phyloP scores from a whole-genome alignment of 768 basidiomycete genomes.

The Galerina marginata region DNA sequence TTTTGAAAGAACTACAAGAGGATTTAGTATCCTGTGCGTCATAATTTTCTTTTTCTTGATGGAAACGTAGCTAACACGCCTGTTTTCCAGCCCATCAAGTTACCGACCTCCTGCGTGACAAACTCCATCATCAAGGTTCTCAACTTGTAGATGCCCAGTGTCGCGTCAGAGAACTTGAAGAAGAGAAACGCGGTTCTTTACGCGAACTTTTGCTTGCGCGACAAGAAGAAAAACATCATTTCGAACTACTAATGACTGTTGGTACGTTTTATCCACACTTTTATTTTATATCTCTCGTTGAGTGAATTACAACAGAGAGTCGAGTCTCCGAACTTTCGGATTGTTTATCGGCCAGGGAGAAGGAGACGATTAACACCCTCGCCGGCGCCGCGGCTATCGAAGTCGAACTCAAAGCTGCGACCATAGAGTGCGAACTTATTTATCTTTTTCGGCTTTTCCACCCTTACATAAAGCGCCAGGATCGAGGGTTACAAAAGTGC shows the following conservation, averaged over 20 bases:
- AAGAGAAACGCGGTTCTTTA: constrained; percentile 30
- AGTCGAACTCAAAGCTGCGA: constrained; percentile 24
- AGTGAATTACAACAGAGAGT: constrained; percentile 20
- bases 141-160: constrained; percentile 38
- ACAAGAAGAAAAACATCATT: constrained; percentile 22
- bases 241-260: constrained; percentile 10
- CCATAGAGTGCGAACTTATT: constrained; percentile 19
- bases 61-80: not conserved
- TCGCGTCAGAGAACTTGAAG: constrained; percentile 42
- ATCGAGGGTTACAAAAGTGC: constrained; percentile 14
- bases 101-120: constrained; percentile 44
- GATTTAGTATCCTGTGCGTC: constrained; percentile 35
- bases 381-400: constrained; percentile 28
- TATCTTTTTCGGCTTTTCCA: not conserved
- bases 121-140: constrained; percentile 38
- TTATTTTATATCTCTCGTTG: not conserved
- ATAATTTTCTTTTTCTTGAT: not conserved
- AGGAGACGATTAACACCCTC: constrained; percentile 31
- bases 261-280: constrained; percentile 9
- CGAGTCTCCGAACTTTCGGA: constrained; percentile 29
- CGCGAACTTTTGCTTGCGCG: constrained; percentile 21
- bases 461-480: constrained; percentile 5
- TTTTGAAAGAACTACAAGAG: constrained; percentile 31
- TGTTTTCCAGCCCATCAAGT: constrained; percentile 38
- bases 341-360: constrained; percentile 32